A percentile compares a stretch with the other conserved stretches of the same genome.
Evolutionary conservation across 768 basidiomycete species (phyloP).

Genomic region (Epithele typhae): DNA sequence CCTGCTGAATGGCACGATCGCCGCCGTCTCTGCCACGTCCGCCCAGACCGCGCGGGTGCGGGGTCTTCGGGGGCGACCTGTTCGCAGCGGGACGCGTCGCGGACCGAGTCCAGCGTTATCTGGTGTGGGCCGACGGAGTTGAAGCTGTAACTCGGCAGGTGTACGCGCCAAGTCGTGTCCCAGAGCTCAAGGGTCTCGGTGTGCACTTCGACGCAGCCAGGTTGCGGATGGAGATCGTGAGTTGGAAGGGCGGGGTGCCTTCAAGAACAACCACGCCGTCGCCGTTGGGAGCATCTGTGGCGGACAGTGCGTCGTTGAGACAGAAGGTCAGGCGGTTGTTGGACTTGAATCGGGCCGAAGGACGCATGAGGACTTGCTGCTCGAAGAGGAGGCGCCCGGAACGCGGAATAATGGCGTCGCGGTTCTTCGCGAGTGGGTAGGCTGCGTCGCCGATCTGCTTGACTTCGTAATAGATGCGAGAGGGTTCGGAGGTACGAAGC

Average conservation of each 20-base stretch:
- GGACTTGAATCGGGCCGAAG: conserved; percentile 75
- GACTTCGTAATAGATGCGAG: conserved; percentile 86
- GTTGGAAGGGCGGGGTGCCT: conserved; percentile 82
- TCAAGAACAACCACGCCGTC: conserved; percentile 68
- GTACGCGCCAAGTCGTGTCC: conserved; percentile 62
- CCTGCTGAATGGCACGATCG: conserved; percentile 81
- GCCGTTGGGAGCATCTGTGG: conserved; percentile 43
- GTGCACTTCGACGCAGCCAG: conserved; percentile 62
- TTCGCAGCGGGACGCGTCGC: conserved; percentile 80
- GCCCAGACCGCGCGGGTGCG: conserved; percentile 66
- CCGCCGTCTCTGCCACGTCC: conserved; percentile 95
- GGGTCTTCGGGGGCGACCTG: conserved; percentile 64
- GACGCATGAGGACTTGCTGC: conserved; percentile 79
- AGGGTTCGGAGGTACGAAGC: conserved; percentile 70
- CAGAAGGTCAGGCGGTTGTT: conserved; percentile 68
- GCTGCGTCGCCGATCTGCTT: conserved; percentile 83
- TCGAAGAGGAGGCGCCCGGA: conserved; percentile 72
- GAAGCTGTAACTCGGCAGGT: conserved; percentile 68
- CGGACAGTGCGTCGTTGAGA: conserved; percentile 60
- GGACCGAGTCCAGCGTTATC: conserved; percentile 71
- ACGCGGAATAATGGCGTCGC: conserved; percentile 58
- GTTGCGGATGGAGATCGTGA: conserved; percentile 73
- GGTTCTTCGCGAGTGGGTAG: conserved; percentile 73
- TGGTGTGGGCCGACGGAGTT: conserved; percentile 77
- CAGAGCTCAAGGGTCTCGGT: conserved; percentile 47